Base-by-base conservation (phyloP, 306 rosid species). In the Geum urbanum region DNA sequence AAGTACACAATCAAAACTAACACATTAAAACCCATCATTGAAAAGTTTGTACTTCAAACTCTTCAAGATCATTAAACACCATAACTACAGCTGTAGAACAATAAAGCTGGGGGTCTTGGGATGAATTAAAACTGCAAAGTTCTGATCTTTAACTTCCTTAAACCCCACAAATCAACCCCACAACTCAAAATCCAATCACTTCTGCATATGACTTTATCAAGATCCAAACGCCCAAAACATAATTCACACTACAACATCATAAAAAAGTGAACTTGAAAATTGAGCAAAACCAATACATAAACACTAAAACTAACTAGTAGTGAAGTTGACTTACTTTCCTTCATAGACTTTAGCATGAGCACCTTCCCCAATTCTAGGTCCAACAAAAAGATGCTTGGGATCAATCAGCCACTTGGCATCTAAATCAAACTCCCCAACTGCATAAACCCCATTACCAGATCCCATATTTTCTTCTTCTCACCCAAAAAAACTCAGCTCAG, bases 261-360 rank as follows among this genome's bases (percentile, higher is more conserved):
- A 54, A 72, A 55, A 20, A 22, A 11, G 3, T 49, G 71, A 67
- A 76, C 76, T 40, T 47, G 51, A 65, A 61, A 58, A 35, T 14
- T 32, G 22, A 73, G 18, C 70, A 13, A 52, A 32, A n/a, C n/a
- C n/a, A n/a, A n/a, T n/a, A n/a, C n/a, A n/a, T n/a, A n/a, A n/a
- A n/a, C n/a, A n/a, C n/a, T n/a, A n/a, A n/a, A n/a, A 32, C 37
- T 32, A 32, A 47, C 37, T 45, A 59, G 69, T 45, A 45, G 53
- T 44, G 37, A 32, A 67, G 78, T 80, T 84, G 89, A 92, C 98
- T 87, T 86, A 92, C 98, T 92, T 88, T 86, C 98, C 98, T 72
- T 92, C 92, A 72, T 88, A 92, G 66, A 88, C 97, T 79, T 88
- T 92, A 74, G 97, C 97, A 82, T 86, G 98, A 1, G 91, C 98